Evolutionary conservation across 129 eudicot species (phyloP), one percentile per base, ranked within the genome.

Genomic region (Escallonia rubra): DNA sequence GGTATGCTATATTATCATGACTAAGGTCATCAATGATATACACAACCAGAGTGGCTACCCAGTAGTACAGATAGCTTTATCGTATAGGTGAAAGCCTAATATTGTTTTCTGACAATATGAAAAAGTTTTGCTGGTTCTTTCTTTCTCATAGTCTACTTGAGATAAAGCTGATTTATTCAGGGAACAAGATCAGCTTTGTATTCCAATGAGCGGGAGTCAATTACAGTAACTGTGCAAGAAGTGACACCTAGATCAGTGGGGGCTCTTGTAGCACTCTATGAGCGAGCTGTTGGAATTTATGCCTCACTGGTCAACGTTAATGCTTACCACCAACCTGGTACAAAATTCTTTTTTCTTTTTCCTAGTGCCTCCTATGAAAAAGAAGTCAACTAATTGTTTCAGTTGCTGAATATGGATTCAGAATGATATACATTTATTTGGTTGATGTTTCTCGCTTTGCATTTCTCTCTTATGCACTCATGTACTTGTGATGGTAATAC

Each of bases 301-400:
- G 96, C 99, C 47, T 84, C 99, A 64, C 79, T 93, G 74, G 85
- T 93, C 55, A 93, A 89, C 65, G 79, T 89, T 64, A 93, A 93
- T 68, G 99, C 99, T 41, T 93, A 93, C 76, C 99, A 93, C 79
- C 96, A 93, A 79, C 99, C 99, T 54, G 99, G 99, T 93, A 89
- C 45, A 59, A 64, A 15, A 11, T 3, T 41, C 4, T 23, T 23
- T 23, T 23, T 23, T 23, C 34, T 23, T 23, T 10, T 7, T 16
- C 61, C 61, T 53, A 71, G 61, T 10, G 16, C 59, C 65, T 50
- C 14, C 59, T 55, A 6, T 46, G 11, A 9, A 13, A 53, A 23
- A 23, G 34, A 23, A 23, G 34, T 23, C 34, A 23, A 23, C 34
- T 23, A 23, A 23, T 62, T 15, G 41, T 12, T 3, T 50, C 7